Evolutionary conservation across 768 basidiomycete genomes (phyloP).

Genomic region (Pholiota molesta): DNA sequence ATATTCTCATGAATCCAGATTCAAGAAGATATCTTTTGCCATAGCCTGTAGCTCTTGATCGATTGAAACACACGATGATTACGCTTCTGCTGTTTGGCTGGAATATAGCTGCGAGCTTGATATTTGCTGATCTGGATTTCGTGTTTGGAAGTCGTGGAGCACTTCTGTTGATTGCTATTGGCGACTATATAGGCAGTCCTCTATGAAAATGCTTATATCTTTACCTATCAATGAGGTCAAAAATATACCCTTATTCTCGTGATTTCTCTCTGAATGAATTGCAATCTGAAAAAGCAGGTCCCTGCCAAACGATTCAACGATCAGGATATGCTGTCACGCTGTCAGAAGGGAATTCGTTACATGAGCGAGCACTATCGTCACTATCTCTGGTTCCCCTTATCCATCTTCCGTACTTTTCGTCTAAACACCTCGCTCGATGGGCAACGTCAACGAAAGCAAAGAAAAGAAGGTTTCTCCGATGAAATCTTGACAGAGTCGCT

Average conservation of each 20-base stretch:
- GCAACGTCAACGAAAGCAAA: conserved; percentile 21
- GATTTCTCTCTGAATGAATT: no score
- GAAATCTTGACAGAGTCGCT: background rate
- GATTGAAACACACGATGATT: background rate
- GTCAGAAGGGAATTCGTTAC: conserved; percentile 8
- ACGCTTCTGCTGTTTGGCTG: background rate
- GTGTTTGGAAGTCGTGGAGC: background rate
- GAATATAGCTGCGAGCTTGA: background rate
- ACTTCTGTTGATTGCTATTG: background rate
- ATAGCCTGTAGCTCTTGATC: background rate
- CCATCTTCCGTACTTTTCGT: background rate
- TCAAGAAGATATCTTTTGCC: no score
- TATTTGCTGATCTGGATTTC: background rate
- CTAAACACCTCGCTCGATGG: conserved; percentile 7
- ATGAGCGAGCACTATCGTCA: background rate
- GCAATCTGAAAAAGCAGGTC: background rate
- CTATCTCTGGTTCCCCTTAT: background rate
- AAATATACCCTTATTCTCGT: no score
- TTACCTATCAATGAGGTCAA: no score
- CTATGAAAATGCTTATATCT: no score
- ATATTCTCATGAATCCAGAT: no score
- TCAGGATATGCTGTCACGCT: conserved; percentile 13
- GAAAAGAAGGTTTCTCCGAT: conserved; percentile 4
- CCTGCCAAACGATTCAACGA: background rate
- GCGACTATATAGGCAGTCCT: no score